phyloP scores from a whole-genome alignment of 2,329 filamentous ascomycete species.

The Chrysoporthe puriensis region DNA sequence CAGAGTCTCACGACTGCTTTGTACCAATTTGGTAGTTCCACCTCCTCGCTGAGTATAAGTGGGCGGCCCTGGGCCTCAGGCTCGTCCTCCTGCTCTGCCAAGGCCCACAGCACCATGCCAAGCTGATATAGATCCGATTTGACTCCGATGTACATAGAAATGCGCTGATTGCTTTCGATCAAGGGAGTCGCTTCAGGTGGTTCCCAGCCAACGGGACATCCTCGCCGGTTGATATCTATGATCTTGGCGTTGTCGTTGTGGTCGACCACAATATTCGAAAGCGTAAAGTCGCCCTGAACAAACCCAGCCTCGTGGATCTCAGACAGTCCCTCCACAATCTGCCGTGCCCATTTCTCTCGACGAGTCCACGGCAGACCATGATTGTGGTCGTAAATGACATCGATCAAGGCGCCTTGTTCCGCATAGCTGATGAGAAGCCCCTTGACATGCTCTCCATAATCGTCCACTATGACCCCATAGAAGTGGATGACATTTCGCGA shows the following conservation, averaged over 20 bases:
- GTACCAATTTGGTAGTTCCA: constrained; percentile 78
- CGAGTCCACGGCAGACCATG: constrained; percentile 68
- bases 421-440: constrained; percentile 89
- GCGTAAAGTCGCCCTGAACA: constrained; percentile 95
- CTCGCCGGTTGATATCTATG: constrained; percentile 95
- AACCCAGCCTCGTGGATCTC: constrained; percentile 96
- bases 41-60: constrained; percentile 60
- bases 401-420: constrained; percentile 83
- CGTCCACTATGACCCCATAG: constrained; percentile 85
- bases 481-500: constrained; percentile 82
- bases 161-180: constrained; percentile 84
- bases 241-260: constrained; percentile 84
- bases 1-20: constrained; percentile 75
- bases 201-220: constrained; percentile 98
- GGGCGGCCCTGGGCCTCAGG: constrained; percentile 80
- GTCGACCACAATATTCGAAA: constrained; percentile 97
- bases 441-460: constrained; percentile 73
- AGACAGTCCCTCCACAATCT: constrained; percentile 86
- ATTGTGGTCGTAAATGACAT: constrained; percentile 81
- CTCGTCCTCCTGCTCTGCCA: constrained; percentile 87
- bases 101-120: constrained; percentile 94
- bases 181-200: constrained; percentile 87
- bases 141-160: constrained; percentile 96
- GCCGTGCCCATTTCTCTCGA: constrained; percentile 84
- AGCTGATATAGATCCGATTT: constrained; percentile 96